A percentile compares a stretch with the other conserved stretches of the same genome.
These are phyloP conservation scores for Brassica hybrid DNA, from an alignment of 441 rosid genomes.

Conservation along the genomic window DNA sequence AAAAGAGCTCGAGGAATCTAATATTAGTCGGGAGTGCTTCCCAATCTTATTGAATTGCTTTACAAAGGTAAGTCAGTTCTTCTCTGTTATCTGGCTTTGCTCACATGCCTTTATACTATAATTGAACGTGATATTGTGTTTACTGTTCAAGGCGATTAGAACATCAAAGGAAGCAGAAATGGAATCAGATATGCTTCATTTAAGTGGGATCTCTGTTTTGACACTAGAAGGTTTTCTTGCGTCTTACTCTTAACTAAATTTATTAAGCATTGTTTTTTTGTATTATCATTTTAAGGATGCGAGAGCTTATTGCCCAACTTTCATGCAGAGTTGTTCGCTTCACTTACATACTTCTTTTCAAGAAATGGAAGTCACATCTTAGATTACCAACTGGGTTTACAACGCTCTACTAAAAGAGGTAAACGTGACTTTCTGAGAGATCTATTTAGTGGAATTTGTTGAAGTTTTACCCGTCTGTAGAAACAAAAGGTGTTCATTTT, in stretches of 20 bases:
- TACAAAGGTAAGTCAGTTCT: slow-evolving; percentile 59
- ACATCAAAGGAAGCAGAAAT: slow-evolving; percentile 67
- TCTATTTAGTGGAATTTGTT: slow-evolving; percentile 25
- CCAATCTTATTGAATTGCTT: slow-evolving; percentile 89
- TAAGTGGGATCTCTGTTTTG: slow-evolving; percentile 88
- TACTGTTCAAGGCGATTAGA: slow-evolving; percentile 75
- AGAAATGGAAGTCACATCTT: slow-evolving; percentile 68
- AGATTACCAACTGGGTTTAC: slow-evolving; percentile 90
- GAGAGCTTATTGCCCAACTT: slow-evolving; percentile 40
- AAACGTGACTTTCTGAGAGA: slow-evolving; percentile 52
- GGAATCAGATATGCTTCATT: slow-evolving; percentile 66
- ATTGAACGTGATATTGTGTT: slow-evolving; percentile 22
- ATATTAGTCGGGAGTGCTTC: slow-evolving; percentile 84
- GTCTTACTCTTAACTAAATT: slow-evolving; percentile 19
- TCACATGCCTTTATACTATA: slow-evolving; percentile 3
- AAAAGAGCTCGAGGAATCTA: slow-evolving; percentile 87
- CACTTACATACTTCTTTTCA: slow-evolving; percentile 94
- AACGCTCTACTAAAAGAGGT: slow-evolving; percentile 68
- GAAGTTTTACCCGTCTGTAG: slow-evolving; percentile 9
- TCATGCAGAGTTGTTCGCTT: slow-evolving; percentile 77
- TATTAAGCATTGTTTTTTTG: slow-evolving; percentile 27
- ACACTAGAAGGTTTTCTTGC: slow-evolving; percentile 72
- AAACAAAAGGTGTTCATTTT: slow-evolving; percentile 35
- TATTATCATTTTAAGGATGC: slow-evolving; percentile 11
- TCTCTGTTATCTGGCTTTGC: slow-evolving; percentile 26